Evolutionary conservation across 129 eudicot species (phyloP).

Genomic region (Flaveria linearis): DNA sequence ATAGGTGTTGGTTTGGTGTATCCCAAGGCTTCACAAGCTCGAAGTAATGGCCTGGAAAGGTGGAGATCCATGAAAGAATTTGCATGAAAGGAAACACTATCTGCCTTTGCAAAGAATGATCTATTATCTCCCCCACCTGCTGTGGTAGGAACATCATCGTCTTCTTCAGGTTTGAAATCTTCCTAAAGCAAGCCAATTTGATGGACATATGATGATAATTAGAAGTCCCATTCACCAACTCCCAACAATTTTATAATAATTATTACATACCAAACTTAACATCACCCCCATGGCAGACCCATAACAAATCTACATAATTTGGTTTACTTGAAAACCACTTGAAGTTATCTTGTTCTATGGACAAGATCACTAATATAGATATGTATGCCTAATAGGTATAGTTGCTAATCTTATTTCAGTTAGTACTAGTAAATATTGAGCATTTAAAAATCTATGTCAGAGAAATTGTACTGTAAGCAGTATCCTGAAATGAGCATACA

Average conservation of each 20-base stretch:
- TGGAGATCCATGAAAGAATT: slow-evolving; percentile 82
- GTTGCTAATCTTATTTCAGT: neutral
- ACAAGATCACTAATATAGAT: neutral
- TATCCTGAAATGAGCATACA: neutral
- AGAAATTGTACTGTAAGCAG: neutral
- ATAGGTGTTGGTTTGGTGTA: slow-evolving; percentile 90
- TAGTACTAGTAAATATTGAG: slow-evolving; percentile 6
- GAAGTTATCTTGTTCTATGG: neutral
- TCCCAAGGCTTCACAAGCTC: slow-evolving; percentile 91
- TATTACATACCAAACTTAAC: neutral
- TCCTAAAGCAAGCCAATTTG: slow-evolving; percentile 43
- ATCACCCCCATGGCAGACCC: neutral
- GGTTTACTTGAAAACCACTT: neutral
- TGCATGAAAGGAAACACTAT: slow-evolving; percentile 79
- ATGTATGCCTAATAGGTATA: neutral
- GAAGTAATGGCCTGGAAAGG: slow-evolving; percentile 88
- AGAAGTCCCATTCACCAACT: neutral
- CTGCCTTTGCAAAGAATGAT: slow-evolving; percentile 60
- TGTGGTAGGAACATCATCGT: slow-evolving; percentile 48
- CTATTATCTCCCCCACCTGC: slow-evolving; percentile 38
- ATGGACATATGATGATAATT: neutral
- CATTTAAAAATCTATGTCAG: neutral
- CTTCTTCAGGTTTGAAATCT: slow-evolving; percentile 73
- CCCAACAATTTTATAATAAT: neutral
- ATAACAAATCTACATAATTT: neutral